phyloP scores from a whole-genome alignment of 2,329 filamentous ascomycete genomes.

The Akanthomyces dipterigenus region DNA sequence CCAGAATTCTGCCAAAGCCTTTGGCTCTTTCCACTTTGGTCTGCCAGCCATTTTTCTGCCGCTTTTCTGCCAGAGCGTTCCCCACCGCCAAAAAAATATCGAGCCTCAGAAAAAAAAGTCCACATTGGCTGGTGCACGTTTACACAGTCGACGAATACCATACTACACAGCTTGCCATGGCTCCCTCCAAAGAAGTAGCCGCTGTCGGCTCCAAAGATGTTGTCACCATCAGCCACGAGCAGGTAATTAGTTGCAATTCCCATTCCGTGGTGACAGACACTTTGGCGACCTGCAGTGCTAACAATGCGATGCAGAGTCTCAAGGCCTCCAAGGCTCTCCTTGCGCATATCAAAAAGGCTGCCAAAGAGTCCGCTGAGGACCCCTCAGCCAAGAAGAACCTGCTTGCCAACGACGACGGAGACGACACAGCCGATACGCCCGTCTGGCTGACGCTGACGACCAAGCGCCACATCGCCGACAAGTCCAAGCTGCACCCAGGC shows the following conservation, averaged over 20 bases:
- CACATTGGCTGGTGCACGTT: neutral
- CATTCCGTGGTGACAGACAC: too few relatives aligned
- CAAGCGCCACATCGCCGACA: conserved; percentile 62
- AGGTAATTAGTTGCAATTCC: conserved; percentile 22
- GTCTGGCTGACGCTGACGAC: conserved; percentile 59
- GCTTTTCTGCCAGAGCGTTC: conserved; percentile 13
- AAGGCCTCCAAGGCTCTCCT: conserved; percentile 59
- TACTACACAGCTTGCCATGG: conserved; percentile 27
- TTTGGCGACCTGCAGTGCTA: neutral
- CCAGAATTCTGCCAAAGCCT: neutral
- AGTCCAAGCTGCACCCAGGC: conserved; percentile 72
- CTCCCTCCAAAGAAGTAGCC: conserved; percentile 34
- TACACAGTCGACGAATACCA: conserved; percentile 6
- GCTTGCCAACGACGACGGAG: conserved; percentile 37
- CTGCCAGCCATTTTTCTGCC: conserved; percentile 10
- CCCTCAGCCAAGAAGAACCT: conserved; percentile 51
- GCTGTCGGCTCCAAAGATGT: conserved; percentile 25
- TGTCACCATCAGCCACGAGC: conserved; percentile 33
- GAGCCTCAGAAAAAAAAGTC: conserved; percentile 5
- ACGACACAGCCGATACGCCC: conserved; percentile 41
- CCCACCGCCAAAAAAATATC: conserved; percentile 24
- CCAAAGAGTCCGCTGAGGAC: conserved; percentile 38
- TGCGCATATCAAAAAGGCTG: conserved; percentile 52
- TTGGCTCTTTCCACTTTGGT: neutral
- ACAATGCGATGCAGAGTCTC: conserved; percentile 37